Base-by-base conservation (phyloP, 495 filamentous ascomycete species). In the Aspergillus conjunctus region DNA sequence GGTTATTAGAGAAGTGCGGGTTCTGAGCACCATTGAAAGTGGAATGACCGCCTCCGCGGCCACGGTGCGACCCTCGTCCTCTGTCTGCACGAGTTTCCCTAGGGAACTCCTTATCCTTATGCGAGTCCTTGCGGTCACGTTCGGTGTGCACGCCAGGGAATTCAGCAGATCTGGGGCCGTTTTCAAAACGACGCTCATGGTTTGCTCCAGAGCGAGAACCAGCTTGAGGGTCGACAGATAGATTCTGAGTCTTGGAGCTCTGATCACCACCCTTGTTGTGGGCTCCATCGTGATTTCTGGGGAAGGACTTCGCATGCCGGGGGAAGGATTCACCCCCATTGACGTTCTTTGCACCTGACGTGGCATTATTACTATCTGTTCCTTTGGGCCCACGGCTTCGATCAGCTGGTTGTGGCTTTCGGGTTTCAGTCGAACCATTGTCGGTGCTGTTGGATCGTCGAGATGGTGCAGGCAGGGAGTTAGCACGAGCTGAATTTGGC, bases 51-150 rank as follows among this genome's bases (percentile, higher is more conserved):
- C 83, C 81, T 53, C 84, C 73, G 43, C 82, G 81, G 48, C 82
- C 82, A 53, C 84, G 82, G 66, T 80, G 82, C 32, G 78, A 76
- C 56, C 81, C 79, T 52, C 85, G 81, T 52, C 80, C 79, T 60
- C 83, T 79, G 31, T 84, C 82, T 48, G 75, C 60, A 51, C 82
- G 79, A 51, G 74, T 71, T 57, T 85, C 83, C 30, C 71, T 73
- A 67, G 67, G 60, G 61, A 75, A 73, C 1, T 80, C 76, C 30
- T 68, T 69, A 9, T 75, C 74, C 51, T 50, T 60, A 14, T 51
- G 22, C 9, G 30, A 30, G 49, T 51, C 49, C 56, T 67, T 58
- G 11, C 73, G 45, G 18, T 77, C 71, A 30, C 58, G 58, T 37
- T 60, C 58, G 12, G 50, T 15, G 54, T 68, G 65, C 39, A 68